phyloP scores from a whole-genome alignment of 2,329 filamentous ascomycete species.

The Paraphaeosphaeria sporulosa region DNA sequence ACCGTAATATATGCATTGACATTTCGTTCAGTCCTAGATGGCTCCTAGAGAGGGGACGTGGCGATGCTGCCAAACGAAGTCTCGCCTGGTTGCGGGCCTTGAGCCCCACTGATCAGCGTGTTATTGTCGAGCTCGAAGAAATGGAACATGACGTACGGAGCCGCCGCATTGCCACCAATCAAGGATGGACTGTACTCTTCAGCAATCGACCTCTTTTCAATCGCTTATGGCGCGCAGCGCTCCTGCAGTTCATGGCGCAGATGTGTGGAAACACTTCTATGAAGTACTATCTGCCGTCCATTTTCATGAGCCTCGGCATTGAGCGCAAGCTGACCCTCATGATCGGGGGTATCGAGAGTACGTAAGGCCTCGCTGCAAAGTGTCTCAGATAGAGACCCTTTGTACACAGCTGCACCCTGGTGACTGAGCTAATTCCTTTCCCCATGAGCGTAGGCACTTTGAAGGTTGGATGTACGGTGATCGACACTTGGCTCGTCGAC shows the following conservation, averaged over 20 bases:
- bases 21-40: conserved; percentile 58
- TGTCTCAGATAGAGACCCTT: too few species aligned
- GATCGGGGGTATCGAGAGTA: conserved; percentile 63
- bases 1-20: conserved; percentile 4
- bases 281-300: conserved; percentile 66
- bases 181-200: conserved; percentile 59
- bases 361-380: too few species aligned
- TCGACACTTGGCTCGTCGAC: conserved; percentile 67
- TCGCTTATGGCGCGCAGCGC: conserved; percentile 63
- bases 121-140: conserved; percentile 49
- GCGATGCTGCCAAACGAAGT: conserved; percentile 53
- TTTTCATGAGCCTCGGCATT: conserved; percentile 61
- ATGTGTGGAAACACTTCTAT: conserved; percentile 68
- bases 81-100: conserved; percentile 59
- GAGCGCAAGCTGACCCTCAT: conserved; percentile 58
- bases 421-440: too few species aligned
- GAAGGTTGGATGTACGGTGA: conserved; percentile 64
- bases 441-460: conserved; percentile 45
- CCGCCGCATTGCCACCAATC: conserved; percentile 46
- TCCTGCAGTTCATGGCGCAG: conserved; percentile 67
- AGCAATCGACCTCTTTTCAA: conserved; percentile 57
- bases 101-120: conserved; percentile 45
- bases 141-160: conserved; percentile 57
- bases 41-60: conserved; percentile 61
- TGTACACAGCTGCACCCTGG: too few species aligned